phyloP scores from a whole-genome alignment of 352 stramenopile genomes.

The Phytophthora fragariaefolia region DNA sequence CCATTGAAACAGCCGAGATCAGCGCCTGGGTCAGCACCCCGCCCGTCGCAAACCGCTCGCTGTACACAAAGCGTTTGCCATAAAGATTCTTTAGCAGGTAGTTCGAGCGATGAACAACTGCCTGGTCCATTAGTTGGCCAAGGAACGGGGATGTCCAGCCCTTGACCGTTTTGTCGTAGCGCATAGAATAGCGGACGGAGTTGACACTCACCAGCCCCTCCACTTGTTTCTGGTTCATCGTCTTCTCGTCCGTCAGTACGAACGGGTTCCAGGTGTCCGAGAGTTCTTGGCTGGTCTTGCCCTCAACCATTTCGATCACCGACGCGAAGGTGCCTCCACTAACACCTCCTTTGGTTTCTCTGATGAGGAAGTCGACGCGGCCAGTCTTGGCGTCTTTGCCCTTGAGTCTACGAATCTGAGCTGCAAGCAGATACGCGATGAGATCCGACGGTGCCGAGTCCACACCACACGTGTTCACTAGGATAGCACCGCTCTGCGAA shows the following conservation, averaged over 20 bases:
- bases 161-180: slow-evolving; percentile 57
- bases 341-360: slow-evolving; percentile 31
- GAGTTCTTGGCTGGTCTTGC: slow-evolving; percentile 20
- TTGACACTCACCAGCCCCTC: slow-evolving; percentile 23
- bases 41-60: slow-evolving; percentile 48
- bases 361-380: slow-evolving; percentile 45
- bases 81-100: slow-evolving; percentile 61
- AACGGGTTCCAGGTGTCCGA: slow-evolving; percentile 39
- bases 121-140: slow-evolving; percentile 75
- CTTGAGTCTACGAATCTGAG: neutral
- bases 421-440: slow-evolving; percentile 58
- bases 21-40: slow-evolving; percentile 37
- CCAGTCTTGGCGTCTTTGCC: slow-evolving; percentile 43
- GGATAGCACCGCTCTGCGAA: slow-evolving; percentile 62
- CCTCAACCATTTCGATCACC: slow-evolving; percentile 28
- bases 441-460: slow-evolving; percentile 87
- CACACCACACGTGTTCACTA: slow-evolving; percentile 86
- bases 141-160: slow-evolving; percentile 67
- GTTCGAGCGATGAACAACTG: slow-evolving; percentile 71
- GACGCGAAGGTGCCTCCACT: slow-evolving; percentile 60
- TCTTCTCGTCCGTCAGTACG: slow-evolving; percentile 41
- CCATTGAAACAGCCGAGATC: slow-evolving; percentile 30
- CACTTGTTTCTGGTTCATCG: slow-evolving; percentile 25
- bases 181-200: slow-evolving; percentile 23
- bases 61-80: slow-evolving; percentile 53